Evolutionary conservation across 2,329 filamentous ascomycete species (phyloP).

Genomic region (Lasiodiplodia sp.): DNA sequence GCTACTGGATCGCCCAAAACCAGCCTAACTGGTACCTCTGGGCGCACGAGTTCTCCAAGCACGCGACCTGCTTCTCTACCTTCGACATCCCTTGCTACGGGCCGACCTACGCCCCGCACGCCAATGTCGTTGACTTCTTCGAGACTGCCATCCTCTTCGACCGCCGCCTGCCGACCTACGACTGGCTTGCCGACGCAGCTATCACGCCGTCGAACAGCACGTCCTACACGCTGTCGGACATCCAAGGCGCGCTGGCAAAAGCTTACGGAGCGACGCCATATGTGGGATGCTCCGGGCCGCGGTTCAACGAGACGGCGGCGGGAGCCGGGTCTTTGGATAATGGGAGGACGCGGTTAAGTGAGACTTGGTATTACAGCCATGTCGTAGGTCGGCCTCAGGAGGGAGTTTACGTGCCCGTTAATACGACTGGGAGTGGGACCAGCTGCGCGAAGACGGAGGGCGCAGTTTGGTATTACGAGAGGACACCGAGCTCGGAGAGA

Average conservation of each 20-base stretch:
- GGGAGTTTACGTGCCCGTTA: slow-evolving; percentile 55
- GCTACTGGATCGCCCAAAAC: slow-evolving; percentile 66
- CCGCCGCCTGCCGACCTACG: slow-evolving; percentile 64
- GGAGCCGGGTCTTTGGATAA: slow-evolving; percentile 63
- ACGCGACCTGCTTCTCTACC: slow-evolving; percentile 71
- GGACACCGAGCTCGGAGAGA: slow-evolving; percentile 41
- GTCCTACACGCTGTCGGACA: slow-evolving; percentile 60
- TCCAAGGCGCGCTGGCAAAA: slow-evolving; percentile 60
- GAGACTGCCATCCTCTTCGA: slow-evolving; percentile 66
- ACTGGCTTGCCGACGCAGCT: slow-evolving; percentile 62
- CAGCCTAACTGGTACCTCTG: slow-evolving; percentile 67
- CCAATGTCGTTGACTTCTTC: slow-evolving; percentile 70
- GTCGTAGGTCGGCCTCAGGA: slow-evolving; percentile 64
- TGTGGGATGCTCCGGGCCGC: slow-evolving; percentile 66
- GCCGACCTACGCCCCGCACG: slow-evolving; percentile 61
- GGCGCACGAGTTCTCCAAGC: slow-evolving; percentile 73
- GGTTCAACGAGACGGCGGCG: slow-evolving; percentile 66
- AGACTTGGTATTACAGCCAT: slow-evolving; percentile 73
- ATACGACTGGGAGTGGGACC: slow-evolving; percentile 53
- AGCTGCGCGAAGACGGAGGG: slow-evolving; percentile 63
- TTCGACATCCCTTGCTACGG: slow-evolving; percentile 72
- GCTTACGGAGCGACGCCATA: slow-evolving; percentile 63
- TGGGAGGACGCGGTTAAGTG: slow-evolving; percentile 64
- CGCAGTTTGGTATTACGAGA: slow-evolving; percentile 64
- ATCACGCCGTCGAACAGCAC: slow-evolving; percentile 68